Conservation (phyloP, 2,329 filamentous ascomycete genomes). For the Fusarium odoratissimum region DNA sequence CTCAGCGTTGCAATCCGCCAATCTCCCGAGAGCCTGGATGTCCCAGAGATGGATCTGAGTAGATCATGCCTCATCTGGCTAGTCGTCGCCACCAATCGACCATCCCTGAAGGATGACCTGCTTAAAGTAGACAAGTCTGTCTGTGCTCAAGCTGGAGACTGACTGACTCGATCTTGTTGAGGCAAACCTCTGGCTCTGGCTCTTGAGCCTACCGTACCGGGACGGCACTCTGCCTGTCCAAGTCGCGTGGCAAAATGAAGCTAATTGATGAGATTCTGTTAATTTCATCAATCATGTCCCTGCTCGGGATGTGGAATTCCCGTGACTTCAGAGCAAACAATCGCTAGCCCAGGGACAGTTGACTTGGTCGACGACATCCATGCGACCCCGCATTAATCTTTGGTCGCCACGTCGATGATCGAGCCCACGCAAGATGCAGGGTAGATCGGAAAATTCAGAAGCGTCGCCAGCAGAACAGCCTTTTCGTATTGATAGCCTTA, state of each 20-base stretch:
- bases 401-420: not conserved
- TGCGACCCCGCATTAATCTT: not conserved
- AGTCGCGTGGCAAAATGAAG: not conserved
- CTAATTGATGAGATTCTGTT: not conserved
- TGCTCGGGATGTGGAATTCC: not conserved
- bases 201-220: not conserved
- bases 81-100: not conserved
- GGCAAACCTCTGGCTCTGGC: not conserved
- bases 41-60: not conserved
- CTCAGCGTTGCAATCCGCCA: not conserved
- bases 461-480: too few relatives aligned
- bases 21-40: not conserved
- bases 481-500: not conserved
- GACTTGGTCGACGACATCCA: not conserved
- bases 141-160: not conserved
- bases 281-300: too few relatives aligned
- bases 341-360: not conserved
- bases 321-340: not conserved
- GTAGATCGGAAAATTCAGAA: not conserved
- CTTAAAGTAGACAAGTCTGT: not conserved
- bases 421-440: not conserved
- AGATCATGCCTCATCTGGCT: not conserved
- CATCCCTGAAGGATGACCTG: not conserved
- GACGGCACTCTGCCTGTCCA: not conserved
- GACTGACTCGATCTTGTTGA: not conserved